These are phyloP conservation scores for Luffa acutangula DNA, from an alignment of 306 rosid genomes.

Conservation along the genomic window DNA sequence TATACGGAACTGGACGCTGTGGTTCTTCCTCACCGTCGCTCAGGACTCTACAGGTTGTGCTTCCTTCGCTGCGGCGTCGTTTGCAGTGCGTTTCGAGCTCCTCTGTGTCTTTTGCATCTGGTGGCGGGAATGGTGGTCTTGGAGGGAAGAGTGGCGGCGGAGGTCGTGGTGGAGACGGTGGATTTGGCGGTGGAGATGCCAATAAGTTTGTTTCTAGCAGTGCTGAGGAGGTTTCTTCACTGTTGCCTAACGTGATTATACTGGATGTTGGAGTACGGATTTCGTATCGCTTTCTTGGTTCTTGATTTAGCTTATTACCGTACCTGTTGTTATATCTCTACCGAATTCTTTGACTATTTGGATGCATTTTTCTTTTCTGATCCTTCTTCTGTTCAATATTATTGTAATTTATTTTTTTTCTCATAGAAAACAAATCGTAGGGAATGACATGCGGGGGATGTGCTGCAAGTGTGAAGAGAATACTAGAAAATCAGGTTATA, in stretches of 20 bases:
- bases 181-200: conserved; percentile 33
- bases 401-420: conserved; percentile 1
- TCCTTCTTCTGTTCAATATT: neutral
- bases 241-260: conserved; percentile 54
- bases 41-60: conserved; percentile 13
- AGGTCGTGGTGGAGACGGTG: conserved; percentile 40
- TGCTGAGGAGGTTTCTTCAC: conserved; percentile 38
- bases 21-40: conserved; percentile 21
- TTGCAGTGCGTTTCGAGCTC: conserved; percentile 43
- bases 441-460: conserved; percentile 34
- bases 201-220: conserved; percentile 39
- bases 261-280: conserved; percentile 79
- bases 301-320: neutral
- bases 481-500: conserved; percentile 39
- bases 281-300: conserved; percentile 2
- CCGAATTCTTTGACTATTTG: neutral
- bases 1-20: conserved; percentile 6
- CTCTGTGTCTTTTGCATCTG: conserved; percentile 45
- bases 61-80: conserved; percentile 23
- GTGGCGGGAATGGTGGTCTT: conserved; percentile 43
- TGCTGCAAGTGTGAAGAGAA: conserved; percentile 19
- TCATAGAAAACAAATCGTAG: conserved; percentile 12
- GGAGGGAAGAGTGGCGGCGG: conserved; percentile 33
- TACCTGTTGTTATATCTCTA: neutral
- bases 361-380: neutral